These are phyloP conservation scores for Calendula officinalis DNA, from an alignment of 129 eudicot species.

Conservation along the genomic window DNA sequence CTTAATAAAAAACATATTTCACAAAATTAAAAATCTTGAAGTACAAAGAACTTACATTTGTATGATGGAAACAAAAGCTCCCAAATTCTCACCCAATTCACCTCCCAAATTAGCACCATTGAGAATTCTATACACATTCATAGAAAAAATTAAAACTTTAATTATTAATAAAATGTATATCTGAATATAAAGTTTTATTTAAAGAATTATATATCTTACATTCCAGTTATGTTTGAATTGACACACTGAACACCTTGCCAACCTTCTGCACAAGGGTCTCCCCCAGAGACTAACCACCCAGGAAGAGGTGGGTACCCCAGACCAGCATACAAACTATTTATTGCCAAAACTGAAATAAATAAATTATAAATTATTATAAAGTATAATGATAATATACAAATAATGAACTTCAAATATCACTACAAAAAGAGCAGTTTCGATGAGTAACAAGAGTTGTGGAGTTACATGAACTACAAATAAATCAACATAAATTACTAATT, in stretches of 20 bases:
- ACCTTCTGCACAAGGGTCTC: constrained; percentile 86
- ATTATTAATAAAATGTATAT: background rate
- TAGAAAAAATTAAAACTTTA: constrained; percentile 16
- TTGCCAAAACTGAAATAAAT: constrained; percentile 63
- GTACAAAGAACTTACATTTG: constrained; percentile 55
- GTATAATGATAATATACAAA: background rate
- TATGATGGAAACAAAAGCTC: constrained; percentile 62
- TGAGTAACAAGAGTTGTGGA: background rate
- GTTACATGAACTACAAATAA: background rate
- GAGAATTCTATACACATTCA: constrained; percentile 52
- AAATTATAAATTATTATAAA: background rate
- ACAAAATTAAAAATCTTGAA: background rate
- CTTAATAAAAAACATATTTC: background rate
- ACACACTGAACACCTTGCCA: constrained; percentile 98
- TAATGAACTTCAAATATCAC: background rate
- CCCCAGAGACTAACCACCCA: constrained; percentile 78
- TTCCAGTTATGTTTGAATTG: constrained; percentile 67
- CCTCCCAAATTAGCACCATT: constrained; percentile 85
- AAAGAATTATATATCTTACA: constrained; percentile 52
- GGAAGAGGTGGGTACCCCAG: constrained; percentile 76
- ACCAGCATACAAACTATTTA: constrained; percentile 69
- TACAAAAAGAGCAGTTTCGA: background rate
- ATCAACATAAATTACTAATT: constrained; percentile 7
- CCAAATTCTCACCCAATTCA: constrained; percentile 62
- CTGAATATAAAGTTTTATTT: background rate